Base-by-base conservation (phyloP, 768 basidiomycete genomes). In the Russula vinacea region DNA sequence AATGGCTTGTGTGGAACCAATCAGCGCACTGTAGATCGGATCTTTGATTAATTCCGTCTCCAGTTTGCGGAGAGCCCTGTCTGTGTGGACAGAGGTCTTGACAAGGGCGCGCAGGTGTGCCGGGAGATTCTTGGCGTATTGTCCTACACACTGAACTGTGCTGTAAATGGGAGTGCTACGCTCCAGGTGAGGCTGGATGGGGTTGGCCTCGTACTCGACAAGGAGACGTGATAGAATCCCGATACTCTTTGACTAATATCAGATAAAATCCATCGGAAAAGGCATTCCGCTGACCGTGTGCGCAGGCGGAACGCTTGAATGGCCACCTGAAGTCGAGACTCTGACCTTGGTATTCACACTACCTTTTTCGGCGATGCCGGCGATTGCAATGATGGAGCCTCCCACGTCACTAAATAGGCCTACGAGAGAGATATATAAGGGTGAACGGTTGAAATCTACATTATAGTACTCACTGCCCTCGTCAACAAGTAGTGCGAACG, bases 401-500 rank as follows among this genome's bases (percentile, higher is more conserved):
- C 78, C 81, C 35, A 76, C 69, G 44, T 85, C 78, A 1, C 70
- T 69, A 53, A 81, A 85, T 29, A 83, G 82, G 58, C 80, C 87
- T 79, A 65, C 49, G 50, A 72, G 29, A 29, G 29, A 29, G 58
- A 16, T 19, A 2, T 39, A 16, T 52, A 64, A 39, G 14, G 14
- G 11, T 11, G 32, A 39, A 33, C 29, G 1, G 35, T 35, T 35
- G 3, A 13, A 7, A 39, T 7, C 22, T 16, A 39, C 29, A 29
- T 29, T 40, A 50, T 11, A 44, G 16, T 17, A 73, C 77, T 70
- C 73, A 86, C 91, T 84, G 39, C 94, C 94, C 78, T 98, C 95
- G 71, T 98, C 95, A 39, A 98, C 79, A 51, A 97, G 73, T 71
- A 96, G 79, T 0, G 89, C 84, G 71, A 92, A 85, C 5, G 83